Percentiles rank a stretch among this genome's conserved stretches.
Conservation (phyloP, 169 alveolate species). For the Plasmodium cynomolgi region DNA sequence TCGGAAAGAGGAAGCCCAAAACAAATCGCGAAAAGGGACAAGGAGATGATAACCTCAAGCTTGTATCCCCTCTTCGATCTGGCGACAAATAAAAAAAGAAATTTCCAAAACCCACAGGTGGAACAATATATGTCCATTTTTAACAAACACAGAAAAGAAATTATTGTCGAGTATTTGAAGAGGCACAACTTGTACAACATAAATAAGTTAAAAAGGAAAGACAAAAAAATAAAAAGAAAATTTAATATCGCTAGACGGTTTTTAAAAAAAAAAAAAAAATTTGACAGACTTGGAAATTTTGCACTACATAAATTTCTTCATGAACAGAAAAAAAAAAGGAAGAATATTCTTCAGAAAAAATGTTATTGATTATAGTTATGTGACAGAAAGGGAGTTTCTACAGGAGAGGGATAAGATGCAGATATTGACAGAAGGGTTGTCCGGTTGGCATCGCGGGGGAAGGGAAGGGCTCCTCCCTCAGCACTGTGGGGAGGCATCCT, state of each 20-base stretch:
- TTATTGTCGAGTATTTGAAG: slow-evolving; percentile 61
- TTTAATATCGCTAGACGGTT: slow-evolving; percentile 38
- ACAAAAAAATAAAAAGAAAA: slow-evolving; percentile 70
- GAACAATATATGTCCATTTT: slow-evolving; percentile 11
- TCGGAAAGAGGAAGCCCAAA: neutral
- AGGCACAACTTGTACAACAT: slow-evolving; percentile 51
- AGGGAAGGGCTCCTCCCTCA: neutral
- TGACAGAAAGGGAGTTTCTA: slow-evolving; percentile 30
- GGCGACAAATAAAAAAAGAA: slow-evolving; percentile 40
- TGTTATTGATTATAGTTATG: slow-evolving; percentile 26
- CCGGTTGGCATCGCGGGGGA: neutral
- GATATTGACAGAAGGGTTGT: slow-evolving; percentile 7
- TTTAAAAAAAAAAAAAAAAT: slow-evolving; percentile 43
- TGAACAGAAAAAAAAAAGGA: slow-evolving; percentile 57
- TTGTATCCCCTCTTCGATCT: neutral
- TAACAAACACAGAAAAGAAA: slow-evolving; percentile 56
- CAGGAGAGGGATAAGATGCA: slow-evolving; percentile 34
- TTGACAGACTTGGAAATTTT: neutral
- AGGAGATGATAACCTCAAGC: neutral
- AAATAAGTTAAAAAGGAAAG: slow-evolving; percentile 37
- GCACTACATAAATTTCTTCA: slow-evolving; percentile 33
- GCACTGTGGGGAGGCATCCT: neutral
- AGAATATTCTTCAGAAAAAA: slow-evolving; percentile 55
- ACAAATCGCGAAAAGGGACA: neutral
- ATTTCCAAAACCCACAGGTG: neutral